These are phyloP conservation scores for Cucurbita ficifolia DNA, from an alignment of 306 rosid genomes.

Conservation along the genomic window DNA sequence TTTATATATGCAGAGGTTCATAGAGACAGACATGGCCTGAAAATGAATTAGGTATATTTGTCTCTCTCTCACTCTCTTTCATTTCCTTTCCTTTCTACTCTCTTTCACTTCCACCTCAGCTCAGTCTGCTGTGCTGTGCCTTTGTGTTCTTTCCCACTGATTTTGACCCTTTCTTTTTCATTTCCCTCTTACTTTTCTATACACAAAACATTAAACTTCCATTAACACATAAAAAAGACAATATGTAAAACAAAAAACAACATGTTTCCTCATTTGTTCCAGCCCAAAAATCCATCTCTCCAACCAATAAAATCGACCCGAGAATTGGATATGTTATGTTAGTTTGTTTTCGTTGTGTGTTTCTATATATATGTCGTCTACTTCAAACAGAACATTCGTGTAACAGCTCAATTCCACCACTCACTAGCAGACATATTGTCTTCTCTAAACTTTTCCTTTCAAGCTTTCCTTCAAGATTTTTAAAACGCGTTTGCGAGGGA, in stretches of 20 bases:
- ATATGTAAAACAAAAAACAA: not conserved
- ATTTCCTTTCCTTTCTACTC: not conserved
- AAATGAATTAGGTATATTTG: constrained; percentile 7
- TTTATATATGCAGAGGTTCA: not conserved
- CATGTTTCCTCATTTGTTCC: not conserved
- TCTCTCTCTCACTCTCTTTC: not conserved
- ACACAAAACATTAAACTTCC: not conserved
- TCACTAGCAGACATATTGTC: too few relatives aligned
- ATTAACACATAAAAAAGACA: not conserved
- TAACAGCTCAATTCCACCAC: too few relatives aligned
- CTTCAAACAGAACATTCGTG: too few relatives aligned
- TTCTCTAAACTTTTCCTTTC: too few relatives aligned
- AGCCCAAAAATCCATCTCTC: not conserved
- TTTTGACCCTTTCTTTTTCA: not conserved
- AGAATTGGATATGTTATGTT: not conserved
- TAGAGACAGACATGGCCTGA: not conserved
- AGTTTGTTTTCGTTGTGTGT: not conserved
- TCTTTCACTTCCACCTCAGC: not conserved
- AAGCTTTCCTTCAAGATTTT: too few relatives aligned
- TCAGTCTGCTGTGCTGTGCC: not conserved
- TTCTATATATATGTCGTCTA: not conserved
- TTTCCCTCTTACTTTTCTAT: not conserved
- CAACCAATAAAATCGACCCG: not conserved
- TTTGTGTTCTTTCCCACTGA: not conserved
- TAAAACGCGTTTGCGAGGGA: too few relatives aligned